A percentile compares a stretch with the other conserved stretches of the same genome.
Conservation (phyloP, 768 basidiomycete genomes). For the Serendipita vermifera region DNA sequence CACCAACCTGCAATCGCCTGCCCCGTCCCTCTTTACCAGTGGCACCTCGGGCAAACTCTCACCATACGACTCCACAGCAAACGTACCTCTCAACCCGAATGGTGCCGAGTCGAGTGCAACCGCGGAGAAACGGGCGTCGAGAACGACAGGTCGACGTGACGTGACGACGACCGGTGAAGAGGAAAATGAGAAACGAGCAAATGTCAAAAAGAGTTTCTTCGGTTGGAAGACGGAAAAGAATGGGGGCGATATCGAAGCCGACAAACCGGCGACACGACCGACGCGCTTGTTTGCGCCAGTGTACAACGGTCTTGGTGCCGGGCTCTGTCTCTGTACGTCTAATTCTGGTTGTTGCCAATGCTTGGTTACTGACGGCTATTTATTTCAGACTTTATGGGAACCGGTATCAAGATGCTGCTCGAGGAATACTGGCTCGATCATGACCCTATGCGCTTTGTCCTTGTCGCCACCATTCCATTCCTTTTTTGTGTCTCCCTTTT, state of each 20-base stretch:
- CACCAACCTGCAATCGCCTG: constrained; percentile 1
- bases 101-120: too few relatives aligned
- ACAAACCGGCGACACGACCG: constrained; percentile 17
- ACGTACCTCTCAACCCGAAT: too few relatives aligned
- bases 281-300: constrained; percentile 57
- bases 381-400: constrained; percentile 50
- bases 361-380: neutral
- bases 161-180: neutral
- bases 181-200: neutral
- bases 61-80: too few relatives aligned
- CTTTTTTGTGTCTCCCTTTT: constrained; percentile 68
- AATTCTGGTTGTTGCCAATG: constrained; percentile 4
- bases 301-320: constrained; percentile 56
- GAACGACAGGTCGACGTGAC: too few relatives aligned
- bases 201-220: neutral
- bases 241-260: constrained; percentile 1
- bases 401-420: constrained; percentile 44
- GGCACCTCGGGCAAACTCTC: neutral
- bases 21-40: neutral
- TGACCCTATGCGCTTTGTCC: constrained; percentile 47
- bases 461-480: constrained; percentile 54
- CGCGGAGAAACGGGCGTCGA: too few relatives aligned
- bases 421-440: constrained; percentile 59
- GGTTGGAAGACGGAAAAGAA: constrained; percentile 4
- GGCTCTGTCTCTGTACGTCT: constrained; percentile 46